A percentile compares a stretch with the other conserved stretches of the same genome.
Conservation (phyloP, 345 rosid genomes). For the Reutealis trisperma region DNA sequence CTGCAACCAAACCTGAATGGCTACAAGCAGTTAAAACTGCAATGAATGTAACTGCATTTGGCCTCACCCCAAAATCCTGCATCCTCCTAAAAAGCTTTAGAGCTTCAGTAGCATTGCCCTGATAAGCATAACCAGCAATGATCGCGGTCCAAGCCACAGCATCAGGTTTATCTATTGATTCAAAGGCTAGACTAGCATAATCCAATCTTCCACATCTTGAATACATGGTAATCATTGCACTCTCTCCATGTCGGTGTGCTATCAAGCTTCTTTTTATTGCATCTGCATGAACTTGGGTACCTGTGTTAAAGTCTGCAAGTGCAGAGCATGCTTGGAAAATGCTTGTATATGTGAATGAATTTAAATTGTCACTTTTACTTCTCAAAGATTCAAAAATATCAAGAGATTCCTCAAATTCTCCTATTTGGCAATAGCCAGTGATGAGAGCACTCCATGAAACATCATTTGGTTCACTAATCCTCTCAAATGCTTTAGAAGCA, state of each 20-base stretch:
- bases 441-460: conserved; percentile 72
- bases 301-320: conserved; percentile 58
- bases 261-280: conserved; percentile 62
- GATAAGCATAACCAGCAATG: conserved; percentile 67
- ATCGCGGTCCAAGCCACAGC: conserved; percentile 79
- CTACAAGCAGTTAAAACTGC: conserved; percentile 76
- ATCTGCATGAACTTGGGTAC: conserved; percentile 77
- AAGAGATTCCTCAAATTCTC: conserved; percentile 54
- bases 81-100: conserved; percentile 55
- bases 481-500: conserved; percentile 53
- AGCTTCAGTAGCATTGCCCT: conserved; percentile 68
- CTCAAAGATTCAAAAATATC: conserved; percentile 54
- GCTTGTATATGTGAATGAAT: conserved; percentile 65
- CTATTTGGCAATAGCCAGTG: conserved; percentile 61
- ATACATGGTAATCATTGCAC: conserved; percentile 70
- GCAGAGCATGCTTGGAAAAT: conserved; percentile 70
- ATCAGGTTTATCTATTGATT: conserved; percentile 57
- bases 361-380: conserved; percentile 37
- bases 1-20: conserved; percentile 61
- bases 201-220: conserved; percentile 68
- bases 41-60: conserved; percentile 68
- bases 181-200: conserved; percentile 55
- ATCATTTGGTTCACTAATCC: conserved; percentile 64
- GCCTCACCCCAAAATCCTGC: conserved; percentile 46
- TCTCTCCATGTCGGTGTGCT: conserved; percentile 58